A percentile compares a stretch with the other conserved stretches of the same genome.
These are phyloP conservation scores for Calonectria pteridis DNA, from an alignment of 2,329 filamentous ascomycete species.

Conservation along the genomic window DNA sequence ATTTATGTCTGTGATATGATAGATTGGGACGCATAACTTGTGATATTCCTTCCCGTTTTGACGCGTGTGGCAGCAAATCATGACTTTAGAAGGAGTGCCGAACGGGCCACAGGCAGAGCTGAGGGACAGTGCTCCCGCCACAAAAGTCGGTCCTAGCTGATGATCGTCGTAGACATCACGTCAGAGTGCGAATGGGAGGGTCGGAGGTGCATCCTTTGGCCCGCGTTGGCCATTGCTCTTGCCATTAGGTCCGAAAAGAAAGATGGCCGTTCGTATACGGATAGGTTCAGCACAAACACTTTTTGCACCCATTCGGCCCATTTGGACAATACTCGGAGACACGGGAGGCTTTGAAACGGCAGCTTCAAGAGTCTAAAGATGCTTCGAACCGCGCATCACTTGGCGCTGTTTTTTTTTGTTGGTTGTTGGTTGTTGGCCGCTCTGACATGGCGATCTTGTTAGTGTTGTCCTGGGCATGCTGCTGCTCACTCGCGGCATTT, in stretches of 20 bases:
- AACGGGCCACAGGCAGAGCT: neutral
- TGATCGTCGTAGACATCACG: neutral
- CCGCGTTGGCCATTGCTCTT: neutral
- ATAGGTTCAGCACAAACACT: neutral
- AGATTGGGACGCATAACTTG: neutral
- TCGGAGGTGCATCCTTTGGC: neutral
- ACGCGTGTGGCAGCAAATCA: too few species aligned
- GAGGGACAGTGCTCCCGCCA: neutral
- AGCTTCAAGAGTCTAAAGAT: neutral
- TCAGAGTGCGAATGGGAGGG: neutral
- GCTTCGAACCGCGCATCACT: neutral
- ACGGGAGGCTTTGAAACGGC: neutral
- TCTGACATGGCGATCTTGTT: neutral
- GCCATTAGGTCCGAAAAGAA: neutral
- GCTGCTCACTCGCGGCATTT: neutral
- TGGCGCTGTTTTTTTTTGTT: neutral
- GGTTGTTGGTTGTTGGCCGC: neutral
- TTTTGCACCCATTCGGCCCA: neutral
- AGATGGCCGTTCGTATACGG: neutral
- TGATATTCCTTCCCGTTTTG: neutral
- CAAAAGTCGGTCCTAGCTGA: neutral
- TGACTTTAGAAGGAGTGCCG: neutral
- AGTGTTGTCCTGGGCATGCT: neutral
- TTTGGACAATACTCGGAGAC: neutral
- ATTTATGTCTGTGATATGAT: neutral